These are phyloP conservation scores for Pleomassaria siparia DNA, from an alignment of 2,329 filamentous ascomycete genomes.

Conservation along the genomic window DNA sequence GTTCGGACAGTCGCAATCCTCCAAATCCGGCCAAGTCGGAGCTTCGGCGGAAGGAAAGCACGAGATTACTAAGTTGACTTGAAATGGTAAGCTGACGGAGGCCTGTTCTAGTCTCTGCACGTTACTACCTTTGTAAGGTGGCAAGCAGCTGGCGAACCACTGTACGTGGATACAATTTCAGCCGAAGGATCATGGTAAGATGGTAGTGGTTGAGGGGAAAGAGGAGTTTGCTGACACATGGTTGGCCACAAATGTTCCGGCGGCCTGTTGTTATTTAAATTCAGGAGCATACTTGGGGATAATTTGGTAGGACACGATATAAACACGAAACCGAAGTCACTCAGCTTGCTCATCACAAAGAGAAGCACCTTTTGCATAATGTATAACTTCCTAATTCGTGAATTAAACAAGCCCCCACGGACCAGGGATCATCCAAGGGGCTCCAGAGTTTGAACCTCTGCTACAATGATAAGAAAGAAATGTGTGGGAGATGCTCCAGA, in stretches of 20 bases:
- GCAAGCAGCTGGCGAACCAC: background rate
- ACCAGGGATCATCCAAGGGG: background rate
- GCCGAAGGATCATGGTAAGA: no score
- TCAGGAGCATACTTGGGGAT: no score
- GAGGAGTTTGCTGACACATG: background rate
- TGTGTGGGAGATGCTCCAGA: background rate
- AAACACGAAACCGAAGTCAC: no score
- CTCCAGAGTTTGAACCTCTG: background rate
- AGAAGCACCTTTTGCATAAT: background rate
- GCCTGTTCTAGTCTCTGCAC: background rate
- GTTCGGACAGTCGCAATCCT: no score
- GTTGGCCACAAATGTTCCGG: no score
- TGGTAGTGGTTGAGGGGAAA: background rate
- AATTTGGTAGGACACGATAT: no score
- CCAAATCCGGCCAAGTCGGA: conserved; percentile 1
- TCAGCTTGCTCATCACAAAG: no score
- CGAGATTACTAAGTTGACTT: conserved; percentile 2
- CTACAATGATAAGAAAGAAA: background rate
- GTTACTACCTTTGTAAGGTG: background rate
- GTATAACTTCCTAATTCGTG: background rate
- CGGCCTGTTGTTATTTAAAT: no score
- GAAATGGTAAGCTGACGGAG: no score
- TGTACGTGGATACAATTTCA: no score
- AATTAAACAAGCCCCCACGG: background rate
- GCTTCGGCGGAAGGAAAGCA: background rate